A percentile compares a stretch with the other conserved stretches of the same genome.
Conservation (phyloP, 805 yeast species). For the Teunomyces kruisii region DNA sequence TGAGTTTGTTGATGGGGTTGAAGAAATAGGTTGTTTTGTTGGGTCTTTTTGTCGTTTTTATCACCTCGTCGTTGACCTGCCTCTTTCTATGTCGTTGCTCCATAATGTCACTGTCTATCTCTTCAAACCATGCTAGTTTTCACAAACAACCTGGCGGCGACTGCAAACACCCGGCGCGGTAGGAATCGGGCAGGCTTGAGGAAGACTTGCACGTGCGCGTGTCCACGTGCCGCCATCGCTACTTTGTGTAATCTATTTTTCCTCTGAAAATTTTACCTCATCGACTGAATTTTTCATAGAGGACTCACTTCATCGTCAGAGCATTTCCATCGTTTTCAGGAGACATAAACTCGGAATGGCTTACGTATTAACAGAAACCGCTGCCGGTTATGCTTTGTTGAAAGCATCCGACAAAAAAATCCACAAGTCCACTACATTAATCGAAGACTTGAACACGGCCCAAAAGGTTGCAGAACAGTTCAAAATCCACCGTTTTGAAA, state of each 20-base stretch:
- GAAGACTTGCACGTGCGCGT: too few relatives aligned
- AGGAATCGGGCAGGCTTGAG: too few relatives aligned
- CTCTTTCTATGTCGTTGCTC: slow-evolving; percentile 1
- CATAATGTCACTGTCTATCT: background rate
- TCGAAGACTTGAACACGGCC: slow-evolving; percentile 76
- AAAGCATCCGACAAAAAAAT: slow-evolving; percentile 98
- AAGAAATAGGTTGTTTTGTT: slow-evolving; percentile 34
- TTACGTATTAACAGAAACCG: slow-evolving; percentile 92
- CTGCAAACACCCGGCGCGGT: background rate
- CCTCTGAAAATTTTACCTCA: slow-evolving; percentile 4
- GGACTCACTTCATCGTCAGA: slow-evolving; percentile 2
- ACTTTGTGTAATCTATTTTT: background rate
- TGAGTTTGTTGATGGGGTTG: slow-evolving; percentile 32
- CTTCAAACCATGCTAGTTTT: background rate
- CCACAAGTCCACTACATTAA: slow-evolving; percentile 74
- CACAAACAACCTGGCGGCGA: background rate
- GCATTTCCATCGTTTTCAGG: slow-evolving; percentile 3
- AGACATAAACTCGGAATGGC: slow-evolving; percentile 49
- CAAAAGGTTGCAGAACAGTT: slow-evolving; percentile 87
- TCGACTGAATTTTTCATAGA: slow-evolving; percentile 4
- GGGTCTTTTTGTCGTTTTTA: slow-evolving; percentile 10
- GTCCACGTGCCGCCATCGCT: too few relatives aligned
- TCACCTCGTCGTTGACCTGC: slow-evolving; percentile 7
- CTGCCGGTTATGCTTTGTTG: slow-evolving; percentile 97
- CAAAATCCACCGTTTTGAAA: slow-evolving; percentile 93